A percentile compares a stretch with the other conserved stretches of the same genome.
phyloP scores from a whole-genome alignment of 768 basidiomycete species.

The Arthromyces matolae region DNA sequence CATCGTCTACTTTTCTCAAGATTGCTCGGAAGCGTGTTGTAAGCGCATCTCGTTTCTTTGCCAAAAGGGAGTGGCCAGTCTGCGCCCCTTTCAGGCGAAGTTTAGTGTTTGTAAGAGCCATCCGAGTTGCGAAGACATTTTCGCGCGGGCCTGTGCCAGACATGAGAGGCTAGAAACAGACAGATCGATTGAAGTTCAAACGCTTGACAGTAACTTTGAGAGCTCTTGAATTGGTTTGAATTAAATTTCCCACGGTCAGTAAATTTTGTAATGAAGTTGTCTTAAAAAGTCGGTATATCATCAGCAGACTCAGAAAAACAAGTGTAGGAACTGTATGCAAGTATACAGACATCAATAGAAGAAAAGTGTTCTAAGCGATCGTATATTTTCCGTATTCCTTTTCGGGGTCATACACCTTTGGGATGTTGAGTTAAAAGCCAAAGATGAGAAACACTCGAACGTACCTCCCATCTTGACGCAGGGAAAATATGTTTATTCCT shows the following conservation, averaged over 20 bases:
- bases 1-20: slow-evolving; percentile 96
- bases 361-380: slow-evolving; percentile 38
- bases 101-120: slow-evolving; percentile 94
- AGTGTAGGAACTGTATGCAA: no score
- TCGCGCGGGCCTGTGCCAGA: slow-evolving; percentile 88
- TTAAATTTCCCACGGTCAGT: no score
- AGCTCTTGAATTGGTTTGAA: no score
- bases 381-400: slow-evolving; percentile 93
- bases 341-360: background rate
- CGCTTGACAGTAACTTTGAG: no score
- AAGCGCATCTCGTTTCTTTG: slow-evolving; percentile 97
- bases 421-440: background rate
- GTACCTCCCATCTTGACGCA: slow-evolving; percentile 91
- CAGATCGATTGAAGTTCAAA: no score
- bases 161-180: no score
- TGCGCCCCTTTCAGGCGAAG: slow-evolving; percentile 86
- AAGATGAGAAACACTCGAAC: slow-evolving; percentile 19
- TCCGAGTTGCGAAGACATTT: slow-evolving; percentile 94
- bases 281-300: no score
- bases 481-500: slow-evolving; percentile 98
- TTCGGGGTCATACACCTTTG: slow-evolving; percentile 87
- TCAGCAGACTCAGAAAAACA: no score
- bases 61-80: slow-evolving; percentile 91
- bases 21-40: slow-evolving; percentile 94
- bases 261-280: no score